These are phyloP conservation scores for Monosporozyma servazzii DNA, from an alignment of 805 yeast species.

Conservation along the genomic window DNA sequence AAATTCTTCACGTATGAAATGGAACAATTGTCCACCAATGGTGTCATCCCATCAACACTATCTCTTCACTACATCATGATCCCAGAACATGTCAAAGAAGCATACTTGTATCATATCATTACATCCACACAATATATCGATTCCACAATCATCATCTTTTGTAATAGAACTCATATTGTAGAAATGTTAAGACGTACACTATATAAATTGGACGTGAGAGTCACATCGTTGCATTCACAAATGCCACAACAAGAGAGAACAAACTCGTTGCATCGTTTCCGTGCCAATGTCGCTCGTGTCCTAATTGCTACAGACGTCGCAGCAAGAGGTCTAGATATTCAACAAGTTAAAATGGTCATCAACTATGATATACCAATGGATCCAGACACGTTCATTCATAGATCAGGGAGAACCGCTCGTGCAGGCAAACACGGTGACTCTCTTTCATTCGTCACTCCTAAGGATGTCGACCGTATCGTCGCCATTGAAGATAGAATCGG, in stretches of 20 bases:
- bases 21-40: conserved; percentile 1
- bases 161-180: conserved; percentile 83
- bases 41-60: conserved; percentile 68
- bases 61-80: conserved; percentile 58
- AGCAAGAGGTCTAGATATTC: conserved; percentile 94
- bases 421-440: conserved; percentile 89
- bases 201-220: conserved; percentile 62
- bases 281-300: conserved; percentile 90
- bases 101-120: conserved; percentile 65
- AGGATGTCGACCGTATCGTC: conserved; percentile 71
- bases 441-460: conserved; percentile 72
- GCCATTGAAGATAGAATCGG: conserved; percentile 82
- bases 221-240: conserved; percentile 86
- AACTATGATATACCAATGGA: conserved; percentile 94
- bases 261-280: conserved; percentile 82
- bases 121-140: conserved; percentile 53
- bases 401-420: conserved; percentile 98
- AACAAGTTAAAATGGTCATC: conserved; percentile 79
- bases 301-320: conserved; percentile 96
- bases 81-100: conserved; percentile 85
- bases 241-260: conserved; percentile 91
- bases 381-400: conserved; percentile 90
- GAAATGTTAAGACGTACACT: conserved; percentile 76
- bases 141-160: conserved; percentile 76
- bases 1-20: conserved; percentile 33